Conservation (phyloP, 768 basidiomycete genomes). For the Tricholoma bakamatsutake region DNA sequence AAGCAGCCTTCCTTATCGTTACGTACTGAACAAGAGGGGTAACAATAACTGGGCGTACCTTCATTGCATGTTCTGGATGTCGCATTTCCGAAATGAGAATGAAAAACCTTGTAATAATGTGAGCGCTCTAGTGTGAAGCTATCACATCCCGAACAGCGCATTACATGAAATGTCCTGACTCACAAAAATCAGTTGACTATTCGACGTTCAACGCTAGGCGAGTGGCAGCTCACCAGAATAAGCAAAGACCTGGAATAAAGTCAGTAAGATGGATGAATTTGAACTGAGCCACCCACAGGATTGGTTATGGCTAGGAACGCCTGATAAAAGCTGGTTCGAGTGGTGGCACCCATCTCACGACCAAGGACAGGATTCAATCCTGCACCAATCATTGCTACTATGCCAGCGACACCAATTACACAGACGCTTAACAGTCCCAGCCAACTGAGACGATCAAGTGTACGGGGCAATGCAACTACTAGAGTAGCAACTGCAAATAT, state of each 20-base stretch:
- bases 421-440: constrained; percentile 38
- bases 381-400: constrained; percentile 47
- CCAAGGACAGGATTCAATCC: constrained; percentile 38
- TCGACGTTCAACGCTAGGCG: not conserved
- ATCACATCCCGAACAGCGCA: too few species aligned
- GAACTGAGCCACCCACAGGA: constrained; percentile 16
- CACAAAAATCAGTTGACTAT: not conserved
- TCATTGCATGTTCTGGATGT: constrained; percentile 47
- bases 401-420: constrained; percentile 38
- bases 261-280: too few species aligned
- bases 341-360: constrained; percentile 31
- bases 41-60: constrained; percentile 9
- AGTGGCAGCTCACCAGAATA: constrained; percentile 35
- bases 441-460: constrained; percentile 40
- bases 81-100: constrained; percentile 55
- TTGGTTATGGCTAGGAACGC: constrained; percentile 50
- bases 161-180: constrained; percentile 47
- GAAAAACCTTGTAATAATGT: constrained; percentile 25
- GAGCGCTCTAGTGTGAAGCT: too few species aligned
- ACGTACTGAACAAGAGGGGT: too few species aligned
- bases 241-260: constrained; percentile 29
- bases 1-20: constrained; percentile 32
- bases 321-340: constrained; percentile 36
- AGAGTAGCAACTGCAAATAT: constrained; percentile 42
- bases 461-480: constrained; percentile 39